Base-by-base conservation (phyloP, 169 alveolate genomes). In the Cryptosporidium ryanae region DNA sequence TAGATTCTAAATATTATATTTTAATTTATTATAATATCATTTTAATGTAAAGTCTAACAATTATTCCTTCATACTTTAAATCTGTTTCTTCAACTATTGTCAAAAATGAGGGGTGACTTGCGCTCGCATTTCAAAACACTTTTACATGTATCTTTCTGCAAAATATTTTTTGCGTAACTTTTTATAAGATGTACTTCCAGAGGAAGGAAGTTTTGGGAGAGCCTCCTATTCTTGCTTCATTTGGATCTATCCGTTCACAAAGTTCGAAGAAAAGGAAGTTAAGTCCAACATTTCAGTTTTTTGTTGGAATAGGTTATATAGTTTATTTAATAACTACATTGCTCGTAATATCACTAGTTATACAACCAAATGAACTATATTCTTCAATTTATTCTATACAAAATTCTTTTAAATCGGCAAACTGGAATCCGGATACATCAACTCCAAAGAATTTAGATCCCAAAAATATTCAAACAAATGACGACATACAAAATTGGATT, bases 251-350 rank as follows among this genome's bases (percentile, higher is more conserved):
- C 29, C 63, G 64, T 46, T 57, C 76, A 1, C 31, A 21, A 57
- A 61, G 46, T 15, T 59, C 87, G 23, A 76, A 76, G 12, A 55
- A 46, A 25, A 61, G 65, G 27, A 76, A 76, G 25, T 34, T 76
- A 38, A 59, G 87, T 32, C 87, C 87, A 38, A 76, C 71, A 13
- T 76, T 57, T 21, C 87, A 76, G 34, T 70, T 76, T 38, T 59
- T 76, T 59, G 87, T 76, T 76, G 87, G 87, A 61, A 31, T 76
- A 13, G 87, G 87, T 23, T 76, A 76, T 25, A 55, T 76, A 17
- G 21, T 76, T 38, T 76, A 59, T 76, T 61, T 76, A 44, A 76
- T 76, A 46, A 18, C 59, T 43, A 57, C 63, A 57, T 18, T 61
- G 55, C 25, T 59, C 13, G 87, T 76, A n/a, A 59, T 76, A 31